Conservation (phyloP, 1,139 yeast species). For the Nakaseomyces delphensis region DNA sequence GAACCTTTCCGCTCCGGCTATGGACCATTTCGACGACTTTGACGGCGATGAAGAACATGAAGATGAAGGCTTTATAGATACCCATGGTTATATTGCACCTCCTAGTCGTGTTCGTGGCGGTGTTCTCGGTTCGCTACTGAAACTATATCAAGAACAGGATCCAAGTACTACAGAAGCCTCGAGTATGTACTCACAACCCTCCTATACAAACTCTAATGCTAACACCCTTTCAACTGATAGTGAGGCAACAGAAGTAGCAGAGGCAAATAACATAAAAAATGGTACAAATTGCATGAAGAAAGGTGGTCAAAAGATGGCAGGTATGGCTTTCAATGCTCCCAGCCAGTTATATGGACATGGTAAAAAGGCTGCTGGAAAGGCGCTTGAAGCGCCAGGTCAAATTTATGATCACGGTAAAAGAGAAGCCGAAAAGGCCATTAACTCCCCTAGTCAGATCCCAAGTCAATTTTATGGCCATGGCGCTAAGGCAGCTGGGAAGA, state of each 20-base stretch:
- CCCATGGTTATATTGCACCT: slow-evolving; percentile 52
- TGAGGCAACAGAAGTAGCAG: slow-evolving; percentile 19
- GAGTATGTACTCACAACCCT: slow-evolving; percentile 4
- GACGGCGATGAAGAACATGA: slow-evolving; percentile 16
- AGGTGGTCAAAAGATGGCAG: slow-evolving; percentile 1
- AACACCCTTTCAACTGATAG: slow-evolving; percentile 19
- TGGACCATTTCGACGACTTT: slow-evolving; percentile 21
- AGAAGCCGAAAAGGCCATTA: slow-evolving; percentile 1
- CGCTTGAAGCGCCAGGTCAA: slow-evolving; percentile 3
- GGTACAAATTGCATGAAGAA: neutral
- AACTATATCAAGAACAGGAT: slow-evolving; percentile 44
- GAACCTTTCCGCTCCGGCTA: slow-evolving; percentile 27
- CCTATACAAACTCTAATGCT: neutral
- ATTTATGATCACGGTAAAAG: slow-evolving; percentile 3
- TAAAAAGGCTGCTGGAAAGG: slow-evolving; percentile 1
- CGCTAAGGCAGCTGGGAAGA: slow-evolving; percentile 3
- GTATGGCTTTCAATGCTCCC: slow-evolving; percentile 1
- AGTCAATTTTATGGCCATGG: slow-evolving; percentile 4
- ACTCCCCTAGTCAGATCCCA: slow-evolving; percentile 4
- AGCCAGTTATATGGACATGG: slow-evolving; percentile 3
- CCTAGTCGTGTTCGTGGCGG: slow-evolving; percentile 75
- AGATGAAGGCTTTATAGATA: slow-evolving; percentile 25
- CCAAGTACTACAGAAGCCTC: neutral
- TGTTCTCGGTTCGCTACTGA: slow-evolving; percentile 65
- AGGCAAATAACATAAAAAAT: neutral